Evolutionary conservation across 2,329 filamentous ascomycete genomes (phyloP), one percentile per base, ranked within the genome.

Genomic region (Alternaria brassicicola): DNA sequence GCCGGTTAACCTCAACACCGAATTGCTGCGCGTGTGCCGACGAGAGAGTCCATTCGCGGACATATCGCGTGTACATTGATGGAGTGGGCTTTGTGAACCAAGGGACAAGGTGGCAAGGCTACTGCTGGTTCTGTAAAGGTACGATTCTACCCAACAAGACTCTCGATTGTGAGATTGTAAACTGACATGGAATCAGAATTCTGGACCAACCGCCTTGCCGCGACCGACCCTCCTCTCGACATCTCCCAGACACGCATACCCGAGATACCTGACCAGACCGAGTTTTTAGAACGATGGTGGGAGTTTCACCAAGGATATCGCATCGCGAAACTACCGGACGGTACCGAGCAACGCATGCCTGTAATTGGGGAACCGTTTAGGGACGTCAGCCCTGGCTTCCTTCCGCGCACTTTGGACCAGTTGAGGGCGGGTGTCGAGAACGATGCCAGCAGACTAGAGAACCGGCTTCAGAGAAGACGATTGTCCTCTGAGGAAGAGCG

Each of bases 61-160:
- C 77, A 1, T 84, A 83, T 59, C 69, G 72, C 12, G 78, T 80
- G 0, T 83, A 83, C 63, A 78, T 83, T 36, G 82, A 83, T 53
- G 82, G 82, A 19, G 73, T 83, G n/a, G 82, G 82, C 9, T 81
- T 80, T 41, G 81, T 83, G 6, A 75, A 78, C 33, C 72, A 80
- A 23, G 82, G 81, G 2, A 81, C 77, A 5, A 64, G 82, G 36
- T 83, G 81, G 81, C 79, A 83, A 63, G 71, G 79, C 54, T 84
- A 84, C 57, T 84, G 82, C 62, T 83, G 81, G 81, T 82, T 79
- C 62, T 84, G 82, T 61, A 80, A 81, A 69, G 76, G 78, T 76
- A 23, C 9, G 19, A 17, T 7, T 10, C 7, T 2, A n/a, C 17
- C 3, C 25, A 30, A 4, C 9, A 3, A 2, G 3, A 28, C 2